A percentile compares a stretch with the other conserved stretches of the same genome.
These are phyloP conservation scores for Coemansia sp. DNA, from an alignment of 192 early-diverging fungal species.

Conservation along the genomic window DNA sequence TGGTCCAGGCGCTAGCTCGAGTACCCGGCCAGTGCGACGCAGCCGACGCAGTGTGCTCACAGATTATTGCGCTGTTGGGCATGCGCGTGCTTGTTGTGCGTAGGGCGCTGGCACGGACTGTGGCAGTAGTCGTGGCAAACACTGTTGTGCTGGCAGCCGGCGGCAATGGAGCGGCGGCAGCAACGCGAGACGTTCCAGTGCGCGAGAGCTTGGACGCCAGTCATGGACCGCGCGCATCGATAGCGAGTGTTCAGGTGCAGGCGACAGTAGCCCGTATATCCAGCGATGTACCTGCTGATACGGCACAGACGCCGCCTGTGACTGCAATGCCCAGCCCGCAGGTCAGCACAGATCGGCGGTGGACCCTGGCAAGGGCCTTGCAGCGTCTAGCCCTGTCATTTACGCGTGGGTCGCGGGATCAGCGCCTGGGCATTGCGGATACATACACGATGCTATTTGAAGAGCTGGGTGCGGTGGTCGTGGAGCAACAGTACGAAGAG, in stretches of 20 bases:
- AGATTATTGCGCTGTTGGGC: constrained; percentile 19
- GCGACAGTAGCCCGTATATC: neutral
- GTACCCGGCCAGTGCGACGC: neutral
- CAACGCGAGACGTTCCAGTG: neutral
- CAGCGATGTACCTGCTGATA: neutral
- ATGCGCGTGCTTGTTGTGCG: constrained; percentile 33
- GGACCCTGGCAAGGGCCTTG: constrained; percentile 67
- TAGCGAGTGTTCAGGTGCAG: neutral
- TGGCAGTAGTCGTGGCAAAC: constrained; percentile 28
- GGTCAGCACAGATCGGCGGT: neutral
- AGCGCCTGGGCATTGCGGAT: constrained; percentile 75
- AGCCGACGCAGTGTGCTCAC: neutral
- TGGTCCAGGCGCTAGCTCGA: constrained; percentile 24
- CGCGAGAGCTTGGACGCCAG: constrained; percentile 12
- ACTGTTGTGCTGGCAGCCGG: neutral
- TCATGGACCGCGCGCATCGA: neutral
- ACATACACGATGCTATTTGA: constrained; percentile 72
- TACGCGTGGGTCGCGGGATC: constrained; percentile 63
- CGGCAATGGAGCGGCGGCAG: too few relatives aligned
- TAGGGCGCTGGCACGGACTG: constrained; percentile 19
- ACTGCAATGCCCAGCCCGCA: neutral
- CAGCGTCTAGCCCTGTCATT: constrained; percentile 62
- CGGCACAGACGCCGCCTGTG: neutral
- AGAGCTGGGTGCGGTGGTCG: constrained; percentile 64
- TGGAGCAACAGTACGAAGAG: constrained; percentile 70